phyloP scores from a whole-genome alignment of 345 rosid genomes.

The Gynandropsis gynandra region DNA sequence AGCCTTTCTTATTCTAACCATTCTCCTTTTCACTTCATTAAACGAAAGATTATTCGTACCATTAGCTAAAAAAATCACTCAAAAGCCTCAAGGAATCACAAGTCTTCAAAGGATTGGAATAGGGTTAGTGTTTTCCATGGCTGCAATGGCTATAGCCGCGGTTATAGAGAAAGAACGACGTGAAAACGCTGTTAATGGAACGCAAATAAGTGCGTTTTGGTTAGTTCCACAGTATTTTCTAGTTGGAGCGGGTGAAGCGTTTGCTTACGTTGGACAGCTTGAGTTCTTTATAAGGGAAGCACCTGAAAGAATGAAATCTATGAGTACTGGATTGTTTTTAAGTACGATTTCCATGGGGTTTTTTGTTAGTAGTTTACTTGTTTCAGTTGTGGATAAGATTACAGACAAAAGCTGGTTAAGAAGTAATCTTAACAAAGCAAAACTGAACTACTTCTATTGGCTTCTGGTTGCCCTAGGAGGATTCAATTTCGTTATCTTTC shows the following conservation, averaged over 20 bases:
- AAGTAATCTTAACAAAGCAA: conserved; percentile 54
- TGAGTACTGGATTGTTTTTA: conserved; percentile 88
- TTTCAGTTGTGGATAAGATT: conserved; percentile 51
- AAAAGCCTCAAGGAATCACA: conserved; percentile 58
- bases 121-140: conserved; percentile 57
- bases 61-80: conserved; percentile 46
- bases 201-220: conserved; percentile 62
- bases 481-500: conserved; percentile 54
- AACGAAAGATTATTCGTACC: conserved; percentile 74
- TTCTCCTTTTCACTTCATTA: conserved; percentile 78
- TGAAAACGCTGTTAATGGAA: conserved; percentile 22
- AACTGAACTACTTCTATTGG: conserved; percentile 67
- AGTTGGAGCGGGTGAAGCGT: conserved; percentile 93
- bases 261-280: conserved; percentile 84
- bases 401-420: conserved; percentile 62
- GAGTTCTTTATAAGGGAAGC: conserved; percentile 91
- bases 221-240: conserved; percentile 70
- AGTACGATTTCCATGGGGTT: conserved; percentile 85
- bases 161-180: conserved; percentile 53
- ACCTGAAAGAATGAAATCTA: conserved; percentile 86
- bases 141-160: conserved; percentile 69
- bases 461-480: conserved; percentile 59
- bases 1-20: conserved; percentile 52
- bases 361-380: conserved; percentile 73
- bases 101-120: conserved; percentile 81